These are phyloP conservation scores for Plantago ovata DNA, from an alignment of 257 asterid genomes.

Conservation along the genomic window DNA sequence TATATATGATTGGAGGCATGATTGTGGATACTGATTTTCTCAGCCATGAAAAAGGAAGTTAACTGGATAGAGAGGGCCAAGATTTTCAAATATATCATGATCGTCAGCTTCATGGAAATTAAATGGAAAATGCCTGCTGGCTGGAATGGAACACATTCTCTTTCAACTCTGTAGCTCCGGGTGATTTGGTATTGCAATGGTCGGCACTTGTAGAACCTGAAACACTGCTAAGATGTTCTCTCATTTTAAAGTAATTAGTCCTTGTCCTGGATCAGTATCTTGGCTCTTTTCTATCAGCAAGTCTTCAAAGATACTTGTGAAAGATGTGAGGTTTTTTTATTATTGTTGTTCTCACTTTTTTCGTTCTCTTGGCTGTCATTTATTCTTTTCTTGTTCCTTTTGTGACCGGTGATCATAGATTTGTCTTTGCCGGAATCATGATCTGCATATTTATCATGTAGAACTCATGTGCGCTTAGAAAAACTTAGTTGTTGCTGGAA, in stretches of 20 bases:
- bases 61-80: neutral
- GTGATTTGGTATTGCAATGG: too few relatives aligned
- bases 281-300: neutral
- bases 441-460: neutral
- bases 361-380: neutral
- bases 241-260: too few relatives aligned
- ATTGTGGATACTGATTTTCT: neutral
- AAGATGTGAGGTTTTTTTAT: neutral
- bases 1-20: neutral
- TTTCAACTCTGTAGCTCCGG: too few relatives aligned
- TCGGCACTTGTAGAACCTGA: too few relatives aligned
- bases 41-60: neutral
- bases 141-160: too few relatives aligned
- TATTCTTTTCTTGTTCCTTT: neutral
- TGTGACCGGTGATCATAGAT: neutral
- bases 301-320: neutral
- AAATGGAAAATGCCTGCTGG: neutral
- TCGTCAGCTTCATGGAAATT: neutral
- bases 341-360: neutral
- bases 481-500: neutral
- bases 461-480: neutral
- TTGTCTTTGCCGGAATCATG: neutral
- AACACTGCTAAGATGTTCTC: too few relatives aligned
- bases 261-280: neutral
- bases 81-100: neutral